These are phyloP conservation scores for Candida tropicalis DNA, from an alignment of 1,139 yeast species.

Conservation along the genomic window DNA sequence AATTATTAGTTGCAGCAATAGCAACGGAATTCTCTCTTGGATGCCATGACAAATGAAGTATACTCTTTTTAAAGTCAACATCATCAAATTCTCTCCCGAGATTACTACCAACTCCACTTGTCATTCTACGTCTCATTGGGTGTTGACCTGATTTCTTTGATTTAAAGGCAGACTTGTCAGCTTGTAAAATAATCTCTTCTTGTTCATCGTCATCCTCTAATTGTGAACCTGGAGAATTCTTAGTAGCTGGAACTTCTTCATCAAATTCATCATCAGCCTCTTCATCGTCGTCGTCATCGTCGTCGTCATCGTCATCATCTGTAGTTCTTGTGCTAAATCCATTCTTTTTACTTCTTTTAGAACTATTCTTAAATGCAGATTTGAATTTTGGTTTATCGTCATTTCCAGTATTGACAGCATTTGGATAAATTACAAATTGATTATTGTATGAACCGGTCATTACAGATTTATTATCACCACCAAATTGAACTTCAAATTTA, in stretches of 20 bases:
- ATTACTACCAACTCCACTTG: slow-evolving; percentile 44
- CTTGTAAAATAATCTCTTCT: slow-evolving; percentile 82
- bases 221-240: slow-evolving; percentile 38
- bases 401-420: slow-evolving; percentile 45
- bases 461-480: slow-evolving; percentile 89
- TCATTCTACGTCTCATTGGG: slow-evolving; percentile 46
- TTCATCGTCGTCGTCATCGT: slow-evolving; percentile 22
- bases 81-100: slow-evolving; percentile 67
- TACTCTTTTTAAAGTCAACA: slow-evolving; percentile 92
- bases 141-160: slow-evolving; percentile 57
- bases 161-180: slow-evolving; percentile 97
- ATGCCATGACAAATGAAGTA: slow-evolving; percentile 97
- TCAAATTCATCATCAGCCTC: slow-evolving; percentile 46
- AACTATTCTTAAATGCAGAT: slow-evolving; percentile 9
- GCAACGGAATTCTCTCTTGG: slow-evolving; percentile 96
- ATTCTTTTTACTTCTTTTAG: slow-evolving; percentile 21
- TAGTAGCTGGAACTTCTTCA: slow-evolving; percentile 31
- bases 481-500: slow-evolving; percentile 94
- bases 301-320: slow-evolving; percentile 26
- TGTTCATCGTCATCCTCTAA: slow-evolving; percentile 52
- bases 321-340: slow-evolving; percentile 26
- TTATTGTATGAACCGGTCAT: slow-evolving; percentile 98
- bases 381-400: slow-evolving; percentile 15
- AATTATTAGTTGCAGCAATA: slow-evolving; percentile 96
- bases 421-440: slow-evolving; percentile 95